phyloP scores from a whole-genome alignment of 1,284 basidiomycete genomes.

The Trichosporon coremiiforme region DNA sequence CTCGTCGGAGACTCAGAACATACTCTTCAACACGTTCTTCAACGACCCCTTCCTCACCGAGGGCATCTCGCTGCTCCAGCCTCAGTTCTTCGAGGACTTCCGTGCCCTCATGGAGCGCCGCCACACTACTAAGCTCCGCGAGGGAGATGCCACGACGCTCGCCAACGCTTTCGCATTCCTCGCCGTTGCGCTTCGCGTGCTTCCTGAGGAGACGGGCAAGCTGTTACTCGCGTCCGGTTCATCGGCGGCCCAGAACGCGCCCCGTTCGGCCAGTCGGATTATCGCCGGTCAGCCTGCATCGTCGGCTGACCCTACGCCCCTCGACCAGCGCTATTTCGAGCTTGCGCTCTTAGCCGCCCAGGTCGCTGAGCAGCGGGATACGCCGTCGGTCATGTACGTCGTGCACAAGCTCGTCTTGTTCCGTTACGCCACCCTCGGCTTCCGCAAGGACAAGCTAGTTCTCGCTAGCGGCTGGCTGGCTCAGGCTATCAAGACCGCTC shows the following conservation, averaged over 20 bases:
- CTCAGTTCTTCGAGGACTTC: constrained; percentile 46
- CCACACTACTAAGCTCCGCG: constrained; percentile 31
- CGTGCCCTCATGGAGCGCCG: constrained; percentile 41
- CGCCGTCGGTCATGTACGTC: constrained; percentile 49
- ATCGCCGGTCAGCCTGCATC: constrained; percentile 32
- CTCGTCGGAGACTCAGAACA: constrained; percentile 42
- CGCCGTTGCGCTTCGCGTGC: constrained; percentile 42
- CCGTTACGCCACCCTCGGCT: constrained; percentile 45
- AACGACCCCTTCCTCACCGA: constrained; percentile 51
- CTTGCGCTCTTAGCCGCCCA: constrained; percentile 43
- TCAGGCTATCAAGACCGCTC: constrained; percentile 50
- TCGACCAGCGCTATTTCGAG: constrained; percentile 53
- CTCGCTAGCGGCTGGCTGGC: constrained; percentile 45
- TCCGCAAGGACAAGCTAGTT: constrained; percentile 37
- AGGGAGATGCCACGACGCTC: constrained; percentile 50
- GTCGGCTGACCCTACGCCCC: constrained; percentile 39
- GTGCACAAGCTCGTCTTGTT: constrained; percentile 50
- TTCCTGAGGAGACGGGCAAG: constrained; percentile 50
- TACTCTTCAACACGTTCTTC: constrained; percentile 51
- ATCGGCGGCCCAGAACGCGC: constrained; percentile 24
- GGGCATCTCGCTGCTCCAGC: constrained; percentile 50
- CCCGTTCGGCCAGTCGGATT: constrained; percentile 32
- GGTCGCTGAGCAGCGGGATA: constrained; percentile 46
- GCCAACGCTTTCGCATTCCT: constrained; percentile 49
- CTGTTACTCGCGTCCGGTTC: constrained; percentile 44